Evolutionary conservation across 495 filamentous ascomycete species (phyloP).

Genomic region (Schizothecium vesticola): DNA sequence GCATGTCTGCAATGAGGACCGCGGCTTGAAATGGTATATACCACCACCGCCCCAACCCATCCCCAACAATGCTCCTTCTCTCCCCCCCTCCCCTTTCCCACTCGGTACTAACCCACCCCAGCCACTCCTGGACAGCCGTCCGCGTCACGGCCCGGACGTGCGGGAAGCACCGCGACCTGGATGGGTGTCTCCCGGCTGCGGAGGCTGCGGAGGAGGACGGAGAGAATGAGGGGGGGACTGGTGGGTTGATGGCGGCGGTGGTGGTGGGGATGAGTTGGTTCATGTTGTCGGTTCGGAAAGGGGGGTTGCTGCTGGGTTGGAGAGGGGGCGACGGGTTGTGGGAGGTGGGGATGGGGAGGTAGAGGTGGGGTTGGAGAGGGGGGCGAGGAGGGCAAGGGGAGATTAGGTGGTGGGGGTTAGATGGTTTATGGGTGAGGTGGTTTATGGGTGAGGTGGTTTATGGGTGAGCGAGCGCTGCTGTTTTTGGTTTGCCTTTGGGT

Average conservation of each 20-base stretch:
- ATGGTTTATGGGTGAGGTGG: not conserved
- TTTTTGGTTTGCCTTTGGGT: not conserved
- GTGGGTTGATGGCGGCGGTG: not conserved
- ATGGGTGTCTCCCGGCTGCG: not conserved
- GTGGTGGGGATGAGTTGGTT: not conserved
- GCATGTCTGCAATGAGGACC: constrained; percentile 19
- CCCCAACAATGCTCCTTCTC: not conserved
- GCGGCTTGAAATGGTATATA: constrained; percentile 10
- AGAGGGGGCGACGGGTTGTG: not conserved
- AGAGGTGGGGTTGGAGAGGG: not conserved
- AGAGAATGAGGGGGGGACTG: not conserved
- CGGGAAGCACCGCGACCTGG: not conserved
- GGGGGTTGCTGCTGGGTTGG: not conserved
- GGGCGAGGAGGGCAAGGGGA: not conserved
- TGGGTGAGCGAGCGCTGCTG: not conserved
- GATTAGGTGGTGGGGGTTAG: not conserved
- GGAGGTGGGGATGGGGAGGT: not conserved
- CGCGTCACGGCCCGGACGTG: not conserved
- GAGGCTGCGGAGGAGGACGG: not conserved
- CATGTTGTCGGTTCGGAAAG: not conserved
- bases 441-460: not conserved
- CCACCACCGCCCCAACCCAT: too few species aligned
- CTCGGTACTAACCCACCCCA: not conserved
- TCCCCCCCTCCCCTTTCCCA: not conserved
- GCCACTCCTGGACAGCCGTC: not conserved